Percentiles rank a stretch among this genome's conserved stretches.
phyloP scores from a whole-genome alignment of 768 basidiomycete genomes.

The Suillus alpinus region DNA sequence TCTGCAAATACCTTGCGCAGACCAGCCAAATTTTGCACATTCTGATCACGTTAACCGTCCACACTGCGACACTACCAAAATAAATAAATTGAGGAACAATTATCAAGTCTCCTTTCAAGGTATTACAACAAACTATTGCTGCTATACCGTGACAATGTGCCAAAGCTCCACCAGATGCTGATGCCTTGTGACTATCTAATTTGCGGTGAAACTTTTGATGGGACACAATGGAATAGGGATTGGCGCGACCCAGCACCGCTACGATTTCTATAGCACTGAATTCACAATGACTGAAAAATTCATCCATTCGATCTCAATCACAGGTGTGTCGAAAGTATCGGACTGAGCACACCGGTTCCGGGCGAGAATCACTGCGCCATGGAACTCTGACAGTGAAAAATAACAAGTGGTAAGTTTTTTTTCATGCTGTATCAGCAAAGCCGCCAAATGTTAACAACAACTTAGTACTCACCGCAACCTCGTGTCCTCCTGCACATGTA shows the following conservation, averaged over 20 bases:
- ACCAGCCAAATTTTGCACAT: not conserved
- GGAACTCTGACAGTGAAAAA: not conserved
- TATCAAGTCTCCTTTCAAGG: not conserved
- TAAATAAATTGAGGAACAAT: not conserved
- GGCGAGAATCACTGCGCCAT: not conserved
- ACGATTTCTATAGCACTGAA: not conserved
- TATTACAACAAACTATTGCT: no score
- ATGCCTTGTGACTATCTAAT: not conserved
- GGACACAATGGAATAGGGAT: not conserved
- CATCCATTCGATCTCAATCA: not conserved
- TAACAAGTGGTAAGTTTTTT: not conserved
- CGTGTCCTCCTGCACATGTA: not conserved
- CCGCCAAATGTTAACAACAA: not conserved
- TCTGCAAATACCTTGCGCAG: no score
- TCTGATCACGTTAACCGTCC: not conserved
- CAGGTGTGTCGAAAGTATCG: not conserved
- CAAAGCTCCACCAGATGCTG: not conserved
- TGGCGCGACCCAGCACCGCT: not conserved
- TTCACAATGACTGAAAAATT: not conserved
- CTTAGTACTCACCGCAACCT: not conserved
- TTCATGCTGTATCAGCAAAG: not conserved
- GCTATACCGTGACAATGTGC: not conserved
- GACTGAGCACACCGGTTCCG: not conserved
- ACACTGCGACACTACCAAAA: not conserved
- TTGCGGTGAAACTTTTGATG: not conserved